These are phyloP conservation scores for Chaetomium sp. DNA, from an alignment of 2,329 filamentous ascomycete species.

Conservation along the genomic window DNA sequence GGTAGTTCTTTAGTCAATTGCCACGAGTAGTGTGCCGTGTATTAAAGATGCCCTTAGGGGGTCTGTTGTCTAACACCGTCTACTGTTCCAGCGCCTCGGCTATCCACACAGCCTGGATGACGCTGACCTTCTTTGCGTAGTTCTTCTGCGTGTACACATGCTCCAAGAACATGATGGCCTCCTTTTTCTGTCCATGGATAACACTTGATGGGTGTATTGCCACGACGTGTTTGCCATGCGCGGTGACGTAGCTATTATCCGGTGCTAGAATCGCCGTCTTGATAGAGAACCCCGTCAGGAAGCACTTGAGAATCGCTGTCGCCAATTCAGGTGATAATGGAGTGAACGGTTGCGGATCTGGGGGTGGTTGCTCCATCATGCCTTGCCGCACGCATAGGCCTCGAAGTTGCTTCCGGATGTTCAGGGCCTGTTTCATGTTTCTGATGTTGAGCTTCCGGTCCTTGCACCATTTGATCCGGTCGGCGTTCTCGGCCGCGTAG, in stretches of 20 bases:
- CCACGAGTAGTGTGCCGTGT: no score
- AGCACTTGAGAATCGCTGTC: constrained; percentile 59
- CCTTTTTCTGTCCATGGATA: constrained; percentile 62
- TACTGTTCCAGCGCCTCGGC: constrained; percentile 48
- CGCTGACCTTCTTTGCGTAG: constrained; percentile 67
- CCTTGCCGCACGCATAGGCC: constrained; percentile 56
- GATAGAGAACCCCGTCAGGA: constrained; percentile 61
- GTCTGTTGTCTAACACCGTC: no score
- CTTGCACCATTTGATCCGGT: constrained; percentile 61
- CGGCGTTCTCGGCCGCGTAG: constrained; percentile 58
- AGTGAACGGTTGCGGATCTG: constrained; percentile 59
- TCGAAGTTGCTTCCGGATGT: constrained; percentile 64
- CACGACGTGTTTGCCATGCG: constrained; percentile 61
- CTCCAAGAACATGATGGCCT: constrained; percentile 70
- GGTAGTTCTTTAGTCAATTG: no score
- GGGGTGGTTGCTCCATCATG: constrained; percentile 49
- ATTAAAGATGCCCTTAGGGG: no score
- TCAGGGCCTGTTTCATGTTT: constrained; percentile 64
- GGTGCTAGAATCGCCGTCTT: constrained; percentile 63
- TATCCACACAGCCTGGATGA: constrained; percentile 63
- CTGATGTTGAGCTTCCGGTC: constrained; percentile 58
- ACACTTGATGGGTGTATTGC: constrained; percentile 65
- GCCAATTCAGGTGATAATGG: constrained; percentile 58
- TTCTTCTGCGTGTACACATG: constrained; percentile 68
- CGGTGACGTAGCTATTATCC: constrained; percentile 63